Percentiles rank a stretch among this genome's conserved stretches.
Evolutionary conservation across 176 grass and related monocot species (phyloP).

Genomic region (Musa troglodytarum): DNA sequence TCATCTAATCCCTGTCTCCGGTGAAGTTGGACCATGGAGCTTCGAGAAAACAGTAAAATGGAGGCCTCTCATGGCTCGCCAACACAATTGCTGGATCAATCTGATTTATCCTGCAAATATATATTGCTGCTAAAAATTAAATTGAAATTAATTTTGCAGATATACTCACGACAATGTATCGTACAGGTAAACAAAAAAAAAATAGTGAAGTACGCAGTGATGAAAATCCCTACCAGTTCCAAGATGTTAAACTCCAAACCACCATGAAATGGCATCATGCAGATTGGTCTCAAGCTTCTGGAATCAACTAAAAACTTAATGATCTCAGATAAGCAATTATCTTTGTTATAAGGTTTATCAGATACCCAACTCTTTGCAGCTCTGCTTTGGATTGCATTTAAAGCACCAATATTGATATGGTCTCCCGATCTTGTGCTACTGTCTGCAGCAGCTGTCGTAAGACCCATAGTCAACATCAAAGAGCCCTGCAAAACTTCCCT

Average conservation of each 20-base stretch:
- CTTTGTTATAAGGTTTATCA: slow-evolving; percentile 44
- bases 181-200: background rate
- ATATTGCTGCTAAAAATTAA: background rate
- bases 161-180: background rate
- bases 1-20: slow-evolving; percentile 32
- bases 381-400: slow-evolving; percentile 65
- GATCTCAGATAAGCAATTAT: slow-evolving; percentile 59
- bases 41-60: slow-evolving; percentile 58
- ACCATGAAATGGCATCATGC: slow-evolving; percentile 36
- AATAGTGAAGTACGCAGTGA: background rate
- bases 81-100: slow-evolving; percentile 46
- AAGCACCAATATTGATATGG: slow-evolving; percentile 52
- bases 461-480: slow-evolving; percentile 41
- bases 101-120: slow-evolving; percentile 31
- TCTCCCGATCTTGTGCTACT: slow-evolving; percentile 49
- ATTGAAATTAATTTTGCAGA: background rate
- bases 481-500: slow-evolving; percentile 75
- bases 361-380: slow-evolving; percentile 34
- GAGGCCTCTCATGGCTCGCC: slow-evolving; percentile 33
- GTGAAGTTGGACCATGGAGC: slow-evolving; percentile 9
- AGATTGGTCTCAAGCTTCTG: slow-evolving; percentile 33
- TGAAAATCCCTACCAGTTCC: slow-evolving; percentile 38
- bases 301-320: slow-evolving; percentile 54
- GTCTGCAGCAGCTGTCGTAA: slow-evolving; percentile 43
- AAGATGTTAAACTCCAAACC: slow-evolving; percentile 38